Conservation (phyloP, 306 rosid species). For the Fragaria iinumae region DNA sequence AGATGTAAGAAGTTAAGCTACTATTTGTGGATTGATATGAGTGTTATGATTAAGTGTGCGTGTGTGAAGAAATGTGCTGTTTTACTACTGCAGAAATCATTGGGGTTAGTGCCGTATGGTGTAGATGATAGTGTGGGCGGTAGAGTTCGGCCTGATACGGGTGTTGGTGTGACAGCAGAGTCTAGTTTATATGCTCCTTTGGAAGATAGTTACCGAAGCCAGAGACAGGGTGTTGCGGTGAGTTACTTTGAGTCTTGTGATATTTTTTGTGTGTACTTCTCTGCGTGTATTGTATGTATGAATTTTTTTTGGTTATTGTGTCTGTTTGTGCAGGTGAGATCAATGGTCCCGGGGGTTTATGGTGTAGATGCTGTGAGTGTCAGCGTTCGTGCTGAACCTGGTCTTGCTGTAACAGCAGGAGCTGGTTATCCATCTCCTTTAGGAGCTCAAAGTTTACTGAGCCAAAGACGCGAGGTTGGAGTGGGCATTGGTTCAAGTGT, state of each 20-base stretch:
- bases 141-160: not conserved
- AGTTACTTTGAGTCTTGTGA: not conserved
- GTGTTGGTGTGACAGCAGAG: not conserved
- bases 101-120: constrained; percentile 31
- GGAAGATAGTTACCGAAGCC: not conserved
- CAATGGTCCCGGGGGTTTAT: constrained; percentile 36
- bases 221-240: not conserved
- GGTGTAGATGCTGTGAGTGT: constrained; percentile 37
- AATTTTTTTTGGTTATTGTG: constrained; percentile 2
- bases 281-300: not conserved
- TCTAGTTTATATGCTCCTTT: not conserved
- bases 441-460: constrained; percentile 27
- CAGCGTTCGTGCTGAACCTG: constrained; percentile 41
- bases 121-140: not conserved
- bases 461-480: constrained; percentile 34
- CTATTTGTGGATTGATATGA: not conserved
- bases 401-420: constrained; percentile 26
- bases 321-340: constrained; percentile 42
- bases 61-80: constrained; percentile 1
- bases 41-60: not conserved
- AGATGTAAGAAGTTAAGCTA: constrained; percentile 38
- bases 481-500: constrained; percentile 33
- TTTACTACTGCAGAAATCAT: constrained; percentile 31
- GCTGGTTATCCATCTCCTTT: constrained; percentile 37
- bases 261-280: not conserved